These are phyloP conservation scores for Cucurbitaria berberidis DNA, from an alignment of 2,329 filamentous ascomycete genomes.

Conservation along the genomic window DNA sequence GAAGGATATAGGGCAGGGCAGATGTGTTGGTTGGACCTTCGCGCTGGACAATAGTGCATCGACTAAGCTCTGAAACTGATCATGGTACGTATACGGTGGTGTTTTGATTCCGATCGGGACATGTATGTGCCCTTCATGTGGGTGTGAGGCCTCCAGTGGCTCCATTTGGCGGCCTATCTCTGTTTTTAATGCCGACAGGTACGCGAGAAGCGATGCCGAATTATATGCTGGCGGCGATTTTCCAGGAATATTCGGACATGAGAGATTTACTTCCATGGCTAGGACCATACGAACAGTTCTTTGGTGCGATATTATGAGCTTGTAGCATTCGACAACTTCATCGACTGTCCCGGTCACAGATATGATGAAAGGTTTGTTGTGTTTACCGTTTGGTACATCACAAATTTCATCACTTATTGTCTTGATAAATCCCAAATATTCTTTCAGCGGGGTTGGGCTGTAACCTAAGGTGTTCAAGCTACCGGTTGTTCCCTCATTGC, in stretches of 20 bases:
- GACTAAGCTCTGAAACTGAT: constrained; percentile 67
- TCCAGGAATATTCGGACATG: constrained; percentile 75
- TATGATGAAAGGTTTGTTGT: constrained; percentile 67
- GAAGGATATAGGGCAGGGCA: constrained; percentile 62
- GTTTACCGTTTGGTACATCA: constrained; percentile 1
- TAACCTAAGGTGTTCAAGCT: constrained; percentile 76
- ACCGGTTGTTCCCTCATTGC: constrained; percentile 34
- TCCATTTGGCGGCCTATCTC: constrained; percentile 32
- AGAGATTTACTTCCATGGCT: constrained; percentile 78
- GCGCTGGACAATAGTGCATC: constrained; percentile 54
- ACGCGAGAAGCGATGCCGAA: constrained; percentile 57
- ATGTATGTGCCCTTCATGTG: constrained; percentile 28
- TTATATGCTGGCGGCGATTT: constrained; percentile 76
- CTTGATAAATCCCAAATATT: constrained; percentile 65
- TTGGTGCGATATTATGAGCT: constrained; percentile 52
- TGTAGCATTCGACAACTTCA: constrained; percentile 65
- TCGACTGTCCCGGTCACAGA: constrained; percentile 70
- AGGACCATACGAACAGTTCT: constrained; percentile 54
- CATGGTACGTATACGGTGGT: constrained; percentile 75
- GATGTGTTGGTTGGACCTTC: constrained; percentile 22
- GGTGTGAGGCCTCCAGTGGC: constrained; percentile 7
- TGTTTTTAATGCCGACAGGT: constrained; percentile 58
- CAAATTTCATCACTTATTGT: constrained; percentile 50
- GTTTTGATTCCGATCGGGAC: constrained; percentile 71
- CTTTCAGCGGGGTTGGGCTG: constrained; percentile 65